Percentiles rank a stretch among this genome's conserved stretches.
phyloP scores from a whole-genome alignment of 345 rosid genomes.

The Gossypium anomalum region DNA sequence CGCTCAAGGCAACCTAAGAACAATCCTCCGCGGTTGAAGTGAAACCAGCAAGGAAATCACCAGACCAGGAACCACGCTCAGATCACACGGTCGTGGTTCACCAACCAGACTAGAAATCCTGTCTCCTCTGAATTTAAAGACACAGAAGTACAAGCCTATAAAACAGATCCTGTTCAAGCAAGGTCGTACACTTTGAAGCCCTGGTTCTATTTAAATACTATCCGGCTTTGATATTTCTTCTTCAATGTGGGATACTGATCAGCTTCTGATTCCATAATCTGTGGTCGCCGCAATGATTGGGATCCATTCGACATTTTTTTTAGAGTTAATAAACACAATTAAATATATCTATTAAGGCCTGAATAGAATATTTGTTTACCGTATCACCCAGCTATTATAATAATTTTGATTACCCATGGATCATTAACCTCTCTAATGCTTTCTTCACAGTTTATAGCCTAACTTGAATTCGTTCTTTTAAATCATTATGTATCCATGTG shows the following conservation, averaged over 20 bases:
- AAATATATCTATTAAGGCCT: too few species aligned
- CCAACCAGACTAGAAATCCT: neutral
- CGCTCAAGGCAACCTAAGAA: neutral
- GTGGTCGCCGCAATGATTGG: neutral
- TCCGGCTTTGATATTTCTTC: neutral
- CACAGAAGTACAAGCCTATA: neutral
- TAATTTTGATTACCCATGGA: too few species aligned
- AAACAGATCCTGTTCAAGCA: neutral
- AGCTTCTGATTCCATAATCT: neutral
- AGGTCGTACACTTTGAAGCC: accelerated
- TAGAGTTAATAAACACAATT: neutral
- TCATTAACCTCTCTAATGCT: too few species aligned
- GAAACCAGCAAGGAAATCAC: neutral
- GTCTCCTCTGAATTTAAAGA: neutral
- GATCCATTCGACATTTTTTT: neutral
- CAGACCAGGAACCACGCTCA: neutral
- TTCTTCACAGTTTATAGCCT: too few species aligned
- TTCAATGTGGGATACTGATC: neutral
- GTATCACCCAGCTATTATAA: too few species aligned
- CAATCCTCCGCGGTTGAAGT: neutral
- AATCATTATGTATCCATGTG: too few species aligned
- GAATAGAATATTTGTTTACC: too few species aligned
- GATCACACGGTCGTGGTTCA: neutral
- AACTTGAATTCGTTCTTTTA: too few species aligned
- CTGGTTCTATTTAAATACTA: neutral